Base-by-base conservation (phyloP, 116 monocot species). In the Phalaenopsis hybrid region DNA sequence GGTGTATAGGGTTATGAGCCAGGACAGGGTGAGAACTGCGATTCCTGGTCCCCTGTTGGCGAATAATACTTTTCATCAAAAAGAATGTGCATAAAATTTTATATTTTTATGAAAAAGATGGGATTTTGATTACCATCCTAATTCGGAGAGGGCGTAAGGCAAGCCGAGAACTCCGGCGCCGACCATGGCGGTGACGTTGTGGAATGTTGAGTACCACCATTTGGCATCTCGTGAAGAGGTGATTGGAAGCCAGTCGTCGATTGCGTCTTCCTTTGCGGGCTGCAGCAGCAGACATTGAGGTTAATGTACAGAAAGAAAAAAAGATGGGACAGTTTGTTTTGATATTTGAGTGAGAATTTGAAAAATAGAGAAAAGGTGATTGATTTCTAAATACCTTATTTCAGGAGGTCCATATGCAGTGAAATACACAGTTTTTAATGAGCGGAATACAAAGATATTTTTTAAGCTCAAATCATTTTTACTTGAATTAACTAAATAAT, bases 151-250 rank as follows among this genome's bases (percentile, higher is more conserved):
- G 78, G 92, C 92, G 34, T 83, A 92, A 2, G 89, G 92, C 20
- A 92, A 43, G 81, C 88, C 83, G 78, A 92, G 92, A 4, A 92
- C 89, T 0, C 89, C 92, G 61, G 89, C 92, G 4, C 92, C 92
- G 51, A 92, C 92, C 88, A 92, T 89, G 76, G 92, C 92, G 3
- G 89, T 92, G 83, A 92, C 92, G 80, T 92, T 92, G 81, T 92
- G 92, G 79, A 92, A 92, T 8, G 92, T 83, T 0, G 92, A 92
- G 85, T 92, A 92, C 92, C 92, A 92, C 92, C 92, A 92, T 82
- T 92, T 89, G 37, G 92, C 92, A 7, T 88, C 83, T 16, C 92
- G 80, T 1, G 87, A 87, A 4, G 92, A 89, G 0, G 92, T 88
- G 80, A 92, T 89, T 50, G 92, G 90, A 5, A 89, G 84, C 89